Evolutionary conservation across 192 early-diverging fungal species (phyloP).

Genomic region (Coemansia sp.): DNA sequence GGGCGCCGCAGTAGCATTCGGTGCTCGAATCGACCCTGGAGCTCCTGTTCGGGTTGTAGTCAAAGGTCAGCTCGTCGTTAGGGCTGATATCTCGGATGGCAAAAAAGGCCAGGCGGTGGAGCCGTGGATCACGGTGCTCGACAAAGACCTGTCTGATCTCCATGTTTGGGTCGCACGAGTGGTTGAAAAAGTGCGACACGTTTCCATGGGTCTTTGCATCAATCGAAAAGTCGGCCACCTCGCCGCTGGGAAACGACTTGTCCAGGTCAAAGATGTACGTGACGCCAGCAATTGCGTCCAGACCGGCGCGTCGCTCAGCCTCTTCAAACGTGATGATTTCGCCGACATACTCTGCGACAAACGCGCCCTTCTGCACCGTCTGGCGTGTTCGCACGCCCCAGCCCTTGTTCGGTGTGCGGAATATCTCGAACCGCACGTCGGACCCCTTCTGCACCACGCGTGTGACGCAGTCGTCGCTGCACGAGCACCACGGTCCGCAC

Average conservation of each 20-base stretch:
- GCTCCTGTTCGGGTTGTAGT: slow-evolving; percentile 84
- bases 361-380: slow-evolving; percentile 57
- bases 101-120: slow-evolving; percentile 91
- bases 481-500: slow-evolving; percentile 43
- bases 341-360: slow-evolving; percentile 96
- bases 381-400: slow-evolving; percentile 50
- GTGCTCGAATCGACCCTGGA: slow-evolving; percentile 11
- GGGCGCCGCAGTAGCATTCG: slow-evolving; percentile 33
- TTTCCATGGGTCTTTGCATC: slow-evolving; percentile 92
- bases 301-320: slow-evolving; percentile 67
- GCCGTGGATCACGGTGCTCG: slow-evolving; percentile 81
- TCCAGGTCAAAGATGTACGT: slow-evolving; percentile 73
- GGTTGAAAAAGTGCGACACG: slow-evolving; percentile 97
- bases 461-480: slow-evolving; percentile 34
- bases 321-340: slow-evolving; percentile 84
- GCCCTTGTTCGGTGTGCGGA: slow-evolving; percentile 41
- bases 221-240: slow-evolving; percentile 91
- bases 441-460: slow-evolving; percentile 51
- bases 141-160: slow-evolving; percentile 49
- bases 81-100: slow-evolving; percentile 69
- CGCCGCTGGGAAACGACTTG: slow-evolving; percentile 80
- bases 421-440: slow-evolving; percentile 40
- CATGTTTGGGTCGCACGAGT: slow-evolving; percentile 94
- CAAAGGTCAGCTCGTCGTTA: slow-evolving; percentile 92
- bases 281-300: slow-evolving; percentile 26